These are phyloP conservation scores for Suhomyces anneliseae DNA, from an alignment of 1,139 yeast species.

Conservation along the genomic window DNA sequence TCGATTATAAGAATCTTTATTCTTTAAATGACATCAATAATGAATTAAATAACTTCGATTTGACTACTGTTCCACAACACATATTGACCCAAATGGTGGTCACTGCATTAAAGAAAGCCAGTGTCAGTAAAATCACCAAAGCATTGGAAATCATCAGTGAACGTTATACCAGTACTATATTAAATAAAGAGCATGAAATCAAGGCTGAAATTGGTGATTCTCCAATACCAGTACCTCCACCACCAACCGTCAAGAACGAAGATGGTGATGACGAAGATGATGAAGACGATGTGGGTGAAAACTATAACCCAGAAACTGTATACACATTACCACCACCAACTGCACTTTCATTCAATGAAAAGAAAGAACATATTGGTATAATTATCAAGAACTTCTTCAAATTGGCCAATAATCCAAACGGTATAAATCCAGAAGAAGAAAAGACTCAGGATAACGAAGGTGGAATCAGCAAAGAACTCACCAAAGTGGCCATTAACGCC, in stretches of 20 bases:
- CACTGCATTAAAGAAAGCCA: constrained; percentile 58
- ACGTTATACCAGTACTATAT: constrained; percentile 45
- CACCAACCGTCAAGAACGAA: constrained; percentile 9
- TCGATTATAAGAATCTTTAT: constrained; percentile 48
- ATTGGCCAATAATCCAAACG: constrained; percentile 31
- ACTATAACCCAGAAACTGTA: constrained; percentile 41
- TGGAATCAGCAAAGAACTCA: constrained; percentile 36
- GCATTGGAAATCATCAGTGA: constrained; percentile 69
- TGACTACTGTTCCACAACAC: constrained; percentile 64
- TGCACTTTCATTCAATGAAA: constrained; percentile 46
- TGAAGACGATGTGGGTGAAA: constrained; percentile 36
- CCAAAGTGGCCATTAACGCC: constrained; percentile 54
- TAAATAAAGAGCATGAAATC: neutral
- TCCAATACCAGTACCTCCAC: neutral
- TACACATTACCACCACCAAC: constrained; percentile 63
- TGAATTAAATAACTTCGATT: constrained; percentile 65
- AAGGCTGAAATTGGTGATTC: neutral
- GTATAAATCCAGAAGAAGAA: constrained; percentile 16
- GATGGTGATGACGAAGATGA: constrained; percentile 35
- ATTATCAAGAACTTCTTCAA: constrained; percentile 58
- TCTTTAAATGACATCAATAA: constrained; percentile 63
- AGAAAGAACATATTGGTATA: constrained; percentile 51
- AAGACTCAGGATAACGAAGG: constrained; percentile 21
- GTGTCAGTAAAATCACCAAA: constrained; percentile 55
- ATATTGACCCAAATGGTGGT: constrained; percentile 65